phyloP scores from a whole-genome alignment of 371 early-diverging fungal genomes.

The Batrachochytrium dendrobatidis region DNA sequence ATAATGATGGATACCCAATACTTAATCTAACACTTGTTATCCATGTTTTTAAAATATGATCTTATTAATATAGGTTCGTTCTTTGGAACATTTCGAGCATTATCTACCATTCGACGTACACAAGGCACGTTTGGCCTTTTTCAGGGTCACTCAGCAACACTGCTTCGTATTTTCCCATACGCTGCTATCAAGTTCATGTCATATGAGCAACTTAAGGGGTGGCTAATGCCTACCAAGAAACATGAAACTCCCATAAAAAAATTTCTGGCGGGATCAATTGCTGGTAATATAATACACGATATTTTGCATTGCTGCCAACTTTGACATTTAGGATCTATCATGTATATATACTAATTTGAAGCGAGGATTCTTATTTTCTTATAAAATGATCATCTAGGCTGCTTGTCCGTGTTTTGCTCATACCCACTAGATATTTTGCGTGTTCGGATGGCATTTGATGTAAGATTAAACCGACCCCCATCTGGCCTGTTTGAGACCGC shows the following conservation, averaged over 20 bases:
- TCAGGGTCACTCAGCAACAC: slow-evolving; percentile 90
- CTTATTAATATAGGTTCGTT: slow-evolving; percentile 56
- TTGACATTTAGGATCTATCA: too few species aligned
- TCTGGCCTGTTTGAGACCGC: slow-evolving; percentile 15
- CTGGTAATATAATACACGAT: too few species aligned
- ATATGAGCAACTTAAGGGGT: slow-evolving; percentile 77
- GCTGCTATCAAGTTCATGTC: slow-evolving; percentile 94
- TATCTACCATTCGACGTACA: slow-evolving; percentile 57
- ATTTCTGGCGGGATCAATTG: slow-evolving; percentile 69
- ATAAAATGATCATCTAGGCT: too few species aligned
- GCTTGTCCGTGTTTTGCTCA: slow-evolving; percentile 66
- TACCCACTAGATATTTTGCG: slow-evolving; percentile 93
- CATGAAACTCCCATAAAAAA: slow-evolving; percentile 54
- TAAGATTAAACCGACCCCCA: slow-evolving; percentile 22
- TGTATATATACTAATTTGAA: too few species aligned
- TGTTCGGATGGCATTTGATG: slow-evolving; percentile 86
- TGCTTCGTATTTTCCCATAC: slow-evolving; percentile 91
- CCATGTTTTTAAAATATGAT: too few species aligned
- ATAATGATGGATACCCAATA: neutral
- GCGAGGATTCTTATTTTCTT: too few species aligned
- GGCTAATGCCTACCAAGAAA: slow-evolving; percentile 60
- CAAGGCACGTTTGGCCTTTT: slow-evolving; percentile 79
- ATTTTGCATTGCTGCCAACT: too few species aligned
- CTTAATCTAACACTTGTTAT: slow-evolving; percentile 2
- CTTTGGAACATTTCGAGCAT: slow-evolving; percentile 77